Evolutionary conservation across 2,329 filamentous ascomycete genomes (phyloP), one percentile per base, ranked within the genome.

Genomic region (Fusarium mangiferae): DNA sequence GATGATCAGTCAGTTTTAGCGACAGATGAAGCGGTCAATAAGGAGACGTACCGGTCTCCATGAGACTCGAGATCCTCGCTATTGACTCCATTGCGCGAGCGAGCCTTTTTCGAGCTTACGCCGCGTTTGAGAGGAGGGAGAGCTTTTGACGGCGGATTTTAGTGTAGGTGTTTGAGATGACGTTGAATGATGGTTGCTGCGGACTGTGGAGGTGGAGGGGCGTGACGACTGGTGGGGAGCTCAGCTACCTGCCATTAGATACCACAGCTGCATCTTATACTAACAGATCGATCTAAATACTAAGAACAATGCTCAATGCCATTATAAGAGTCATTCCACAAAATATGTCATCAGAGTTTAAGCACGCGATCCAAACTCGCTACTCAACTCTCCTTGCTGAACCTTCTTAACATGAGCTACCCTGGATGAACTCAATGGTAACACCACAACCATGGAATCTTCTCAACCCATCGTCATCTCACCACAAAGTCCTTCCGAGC

Each of bases 41-140:
- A 54, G 58, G 35, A 33, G 18, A 78, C 89, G 80, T 88, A 97
- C 96, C 95, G 84, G 93, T 96, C 87, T 98, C 96, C 83, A 99
- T 92, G 85, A 98, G 90, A 82, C 91, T 94, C 77, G 95, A 97
- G 83, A 99, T 97, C 80, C 94, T 90, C 74, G 96, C 95, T 81
- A 98, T 95, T 28, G 96, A 97, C 89, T 99, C 96, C 96, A 99
- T 99, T 65, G 68, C 79, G 70, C 68, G 75, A 75, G 68, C 71
- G 67, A 70, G 70, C 66, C 60, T 55, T 28, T 35, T 18, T 46
- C 35, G 42, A 49, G 62, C 64, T 58, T 42, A 62, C 73, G 59
- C 62, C 63, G 74, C 65, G 73, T 67, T 48, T 45, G 24, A 46
- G 62, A 39, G 54, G 51, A 57, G 39, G 38, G 55, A 54, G 65